Conservation (phyloP, 2,329 filamentous ascomycete genomes). For the Calonectria pseudoreteaudii region DNA sequence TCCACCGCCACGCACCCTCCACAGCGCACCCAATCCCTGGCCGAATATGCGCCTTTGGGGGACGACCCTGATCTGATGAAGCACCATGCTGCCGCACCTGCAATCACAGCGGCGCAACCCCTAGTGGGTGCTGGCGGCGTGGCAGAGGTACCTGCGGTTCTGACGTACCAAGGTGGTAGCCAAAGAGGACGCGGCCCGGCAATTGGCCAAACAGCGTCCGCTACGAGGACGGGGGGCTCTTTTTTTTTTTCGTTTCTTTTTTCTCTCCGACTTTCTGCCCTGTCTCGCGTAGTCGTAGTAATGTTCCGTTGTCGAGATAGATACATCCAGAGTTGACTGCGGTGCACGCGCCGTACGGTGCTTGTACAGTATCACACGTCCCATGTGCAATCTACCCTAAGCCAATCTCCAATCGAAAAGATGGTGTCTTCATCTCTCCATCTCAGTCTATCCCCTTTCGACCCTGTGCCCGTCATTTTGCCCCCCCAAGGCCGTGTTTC, state of each 20-base stretch:
- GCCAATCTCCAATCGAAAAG: constrained; percentile 2
- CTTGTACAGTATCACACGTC: not conserved
- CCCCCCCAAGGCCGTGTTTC: not conserved
- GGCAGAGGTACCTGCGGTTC: constrained; percentile 22
- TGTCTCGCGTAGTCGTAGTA: not conserved
- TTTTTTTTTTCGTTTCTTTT: not conserved
- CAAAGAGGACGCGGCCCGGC: constrained; percentile 6
- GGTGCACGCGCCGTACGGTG: not conserved
- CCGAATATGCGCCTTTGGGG: not conserved
- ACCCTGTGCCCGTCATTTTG: not conserved
- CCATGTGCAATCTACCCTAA: not conserved
- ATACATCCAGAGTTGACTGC: not conserved
- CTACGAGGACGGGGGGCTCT: not conserved
- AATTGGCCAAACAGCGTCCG: constrained; percentile 22
- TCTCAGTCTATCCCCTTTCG: not conserved
- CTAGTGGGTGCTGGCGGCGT: constrained; percentile 3
- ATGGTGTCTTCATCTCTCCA: constrained; percentile 4
- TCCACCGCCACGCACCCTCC: constrained; percentile 4
- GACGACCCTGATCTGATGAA: constrained; percentile 12
- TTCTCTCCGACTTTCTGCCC: too few relatives aligned
- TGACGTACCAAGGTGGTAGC: constrained; percentile 22
- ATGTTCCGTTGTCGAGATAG: not conserved
- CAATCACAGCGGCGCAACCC: not conserved
- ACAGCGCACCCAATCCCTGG: not conserved
- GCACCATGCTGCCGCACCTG: not conserved